Percentiles rank a stretch among this genome's conserved stretches.
phyloP scores from a whole-genome alignment of 169 alveolate species.

The Plasmodium chabaudi region DNA sequence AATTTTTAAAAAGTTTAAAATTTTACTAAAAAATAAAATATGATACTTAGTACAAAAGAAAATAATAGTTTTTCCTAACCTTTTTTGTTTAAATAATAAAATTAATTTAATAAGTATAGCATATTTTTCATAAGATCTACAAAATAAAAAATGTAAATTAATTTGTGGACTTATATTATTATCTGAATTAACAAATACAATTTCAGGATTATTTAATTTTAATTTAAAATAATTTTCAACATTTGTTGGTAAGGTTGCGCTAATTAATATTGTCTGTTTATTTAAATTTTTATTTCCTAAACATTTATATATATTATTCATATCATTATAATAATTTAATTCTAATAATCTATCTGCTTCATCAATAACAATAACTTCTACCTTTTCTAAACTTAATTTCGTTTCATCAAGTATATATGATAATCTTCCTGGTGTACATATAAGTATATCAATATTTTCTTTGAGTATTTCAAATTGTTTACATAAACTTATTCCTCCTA shows the following conservation, averaged over 20 bases:
- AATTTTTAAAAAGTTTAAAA: conserved; percentile 82
- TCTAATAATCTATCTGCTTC: conserved; percentile 97
- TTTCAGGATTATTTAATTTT: conserved; percentile 93
- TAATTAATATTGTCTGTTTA: conserved; percentile 91
- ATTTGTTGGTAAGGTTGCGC: conserved; percentile 96
- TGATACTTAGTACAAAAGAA: conserved; percentile 93
- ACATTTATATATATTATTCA: conserved; percentile 86
- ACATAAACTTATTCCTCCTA: conserved; percentile 96
- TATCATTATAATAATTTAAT: conserved; percentile 93
- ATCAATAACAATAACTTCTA: conserved; percentile 93
- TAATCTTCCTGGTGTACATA: conserved; percentile 97
- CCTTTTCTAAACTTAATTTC: conserved; percentile 89
- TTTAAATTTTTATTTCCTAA: conserved; percentile 87
- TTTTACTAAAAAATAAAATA: conserved; percentile 88
- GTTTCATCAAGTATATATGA: conserved; percentile 93
- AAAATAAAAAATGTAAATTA: conserved; percentile 76
- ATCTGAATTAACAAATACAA: conserved; percentile 90
- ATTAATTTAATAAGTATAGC: conserved; percentile 89
- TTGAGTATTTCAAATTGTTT: conserved; percentile 94
- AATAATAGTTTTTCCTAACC: conserved; percentile 87
- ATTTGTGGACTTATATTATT: conserved; percentile 86
- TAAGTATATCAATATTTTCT: conserved; percentile 95
- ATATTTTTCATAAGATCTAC: conserved; percentile 89
- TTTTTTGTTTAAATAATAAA: conserved; percentile 69
- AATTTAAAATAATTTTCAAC: conserved; percentile 92